Evolutionary conservation across 1,139 yeast genomes (phyloP).

Genomic region (Lodderomyces parapsilosis): DNA sequence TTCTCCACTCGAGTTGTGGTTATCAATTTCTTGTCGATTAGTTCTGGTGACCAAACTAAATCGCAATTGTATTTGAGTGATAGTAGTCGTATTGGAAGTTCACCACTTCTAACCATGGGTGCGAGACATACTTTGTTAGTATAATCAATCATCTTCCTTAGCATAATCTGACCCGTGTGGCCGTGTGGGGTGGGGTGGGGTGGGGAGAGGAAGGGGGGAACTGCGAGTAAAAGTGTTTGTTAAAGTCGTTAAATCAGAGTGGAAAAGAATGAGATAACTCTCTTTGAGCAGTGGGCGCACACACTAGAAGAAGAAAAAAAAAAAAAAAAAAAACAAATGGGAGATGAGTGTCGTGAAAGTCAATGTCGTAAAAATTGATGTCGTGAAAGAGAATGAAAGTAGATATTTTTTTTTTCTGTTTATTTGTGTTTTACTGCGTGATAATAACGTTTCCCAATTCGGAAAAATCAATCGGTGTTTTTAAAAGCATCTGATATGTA

Average conservation of each 20-base stretch:
- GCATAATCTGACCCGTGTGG: conserved; percentile 7
- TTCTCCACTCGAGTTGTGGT: conserved; percentile 67
- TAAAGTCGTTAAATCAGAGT: too few relatives aligned
- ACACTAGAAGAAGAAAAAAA: too few relatives aligned
- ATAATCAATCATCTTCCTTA: conserved; percentile 19
- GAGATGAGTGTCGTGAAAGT: too few relatives aligned
- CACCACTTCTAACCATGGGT: conserved; percentile 96
- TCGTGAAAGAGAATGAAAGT: too few relatives aligned
- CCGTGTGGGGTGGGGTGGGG: too few relatives aligned
- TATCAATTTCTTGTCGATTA: conserved; percentile 79
- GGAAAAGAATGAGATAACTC: too few relatives aligned
- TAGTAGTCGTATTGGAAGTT: conserved; percentile 80
- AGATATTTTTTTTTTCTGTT: too few relatives aligned
- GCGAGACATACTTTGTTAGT: conserved; percentile 79
- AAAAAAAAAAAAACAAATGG: too few relatives aligned
- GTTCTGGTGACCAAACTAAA: conserved; percentile 94
- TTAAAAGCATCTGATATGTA: background rate
- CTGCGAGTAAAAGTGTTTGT: too few relatives aligned
- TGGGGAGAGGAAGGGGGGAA: too few relatives aligned
- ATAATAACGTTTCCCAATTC: background rate
- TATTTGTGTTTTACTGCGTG: background rate
- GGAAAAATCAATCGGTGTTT: background rate
- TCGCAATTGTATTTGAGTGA: conserved; percentile 87
- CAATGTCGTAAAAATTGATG: background rate
- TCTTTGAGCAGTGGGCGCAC: too few relatives aligned